Evolutionary conservation across 2,329 filamentous ascomycete genomes (phyloP).

Genomic region (Hypoxylon sp.): DNA sequence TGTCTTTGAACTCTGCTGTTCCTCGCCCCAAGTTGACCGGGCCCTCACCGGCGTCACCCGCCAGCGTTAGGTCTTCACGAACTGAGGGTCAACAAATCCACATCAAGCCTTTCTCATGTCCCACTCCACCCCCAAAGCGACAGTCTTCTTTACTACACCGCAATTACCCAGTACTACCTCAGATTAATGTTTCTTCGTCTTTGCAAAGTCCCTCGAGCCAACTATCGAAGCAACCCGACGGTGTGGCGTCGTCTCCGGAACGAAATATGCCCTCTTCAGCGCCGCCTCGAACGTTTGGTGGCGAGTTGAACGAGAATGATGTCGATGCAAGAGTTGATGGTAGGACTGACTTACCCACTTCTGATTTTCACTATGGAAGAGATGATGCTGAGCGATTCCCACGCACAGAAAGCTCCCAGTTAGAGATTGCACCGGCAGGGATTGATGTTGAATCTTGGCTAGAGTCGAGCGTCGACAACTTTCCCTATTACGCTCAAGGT

Average conservation of each 20-base stretch:
- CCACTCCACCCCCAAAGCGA: constrained; percentile 43
- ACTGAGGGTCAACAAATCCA: constrained; percentile 17
- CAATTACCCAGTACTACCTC: constrained; percentile 41
- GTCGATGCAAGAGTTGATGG: constrained; percentile 2
- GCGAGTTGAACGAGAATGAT: constrained; percentile 12
- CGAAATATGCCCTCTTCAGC: constrained; percentile 15
- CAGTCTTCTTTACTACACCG: constrained; percentile 47
- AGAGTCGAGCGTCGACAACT: constrained; percentile 48
- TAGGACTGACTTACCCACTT: constrained; percentile 6
- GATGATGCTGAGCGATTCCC: constrained; percentile 12
- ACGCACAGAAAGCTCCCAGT: constrained; percentile 16
- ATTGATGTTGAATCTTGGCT: constrained; percentile 50
- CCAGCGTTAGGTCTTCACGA: constrained; percentile 22
- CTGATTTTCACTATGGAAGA: background rate
- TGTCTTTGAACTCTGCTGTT: constrained; percentile 45
- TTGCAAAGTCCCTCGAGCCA: constrained; percentile 21
- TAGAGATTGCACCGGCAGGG: constrained; percentile 39
- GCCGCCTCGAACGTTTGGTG: constrained; percentile 6
- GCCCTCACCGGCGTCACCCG: constrained; percentile 34
- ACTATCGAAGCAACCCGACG: constrained; percentile 12
- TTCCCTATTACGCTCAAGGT: constrained; percentile 47
- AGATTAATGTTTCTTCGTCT: constrained; percentile 40
- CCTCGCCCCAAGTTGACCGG: constrained; percentile 25
- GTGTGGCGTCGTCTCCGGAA: constrained; percentile 9
- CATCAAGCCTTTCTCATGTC: constrained; percentile 28